Conservation (phyloP, 1,139 yeast genomes). For the Taiozyma sp. region DNA sequence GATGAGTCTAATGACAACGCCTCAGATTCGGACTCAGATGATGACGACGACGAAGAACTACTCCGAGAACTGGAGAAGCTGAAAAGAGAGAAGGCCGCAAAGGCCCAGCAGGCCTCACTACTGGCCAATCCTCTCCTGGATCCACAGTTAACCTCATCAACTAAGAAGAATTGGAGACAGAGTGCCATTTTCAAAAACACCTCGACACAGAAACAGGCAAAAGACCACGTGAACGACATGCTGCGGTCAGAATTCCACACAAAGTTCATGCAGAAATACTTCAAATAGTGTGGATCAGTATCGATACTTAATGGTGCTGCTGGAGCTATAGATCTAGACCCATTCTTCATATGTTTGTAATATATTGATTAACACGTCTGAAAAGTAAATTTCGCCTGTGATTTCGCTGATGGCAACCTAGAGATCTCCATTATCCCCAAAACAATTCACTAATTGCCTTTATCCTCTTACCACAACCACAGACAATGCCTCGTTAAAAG, state of each 20-base stretch:
- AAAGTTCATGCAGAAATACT: slow-evolving; percentile 61
- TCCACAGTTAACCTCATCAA: slow-evolving; percentile 10
- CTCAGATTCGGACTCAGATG: slow-evolving; percentile 18
- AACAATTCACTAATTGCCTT: not conserved
- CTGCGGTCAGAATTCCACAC: slow-evolving; percentile 65
- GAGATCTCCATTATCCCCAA: not conserved
- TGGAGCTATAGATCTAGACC: not conserved
- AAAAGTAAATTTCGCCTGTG: not conserved
- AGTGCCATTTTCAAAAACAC: slow-evolving; percentile 32
- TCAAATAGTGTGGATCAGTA: slow-evolving; percentile 27
- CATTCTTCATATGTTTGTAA: too few relatives aligned
- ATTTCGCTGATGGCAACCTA: not conserved
- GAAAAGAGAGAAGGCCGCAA: slow-evolving; percentile 36
- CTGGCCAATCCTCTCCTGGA: slow-evolving; percentile 7
- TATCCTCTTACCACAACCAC: too few relatives aligned
- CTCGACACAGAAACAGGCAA: slow-evolving; percentile 25
- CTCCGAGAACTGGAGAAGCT: slow-evolving; percentile 51
- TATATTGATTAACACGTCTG: not conserved
- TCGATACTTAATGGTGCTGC: not conserved
- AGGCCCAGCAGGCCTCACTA: slow-evolving; percentile 29
- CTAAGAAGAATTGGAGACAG: slow-evolving; percentile 50
- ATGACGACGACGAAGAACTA: slow-evolving; percentile 27
- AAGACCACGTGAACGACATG: slow-evolving; percentile 57
- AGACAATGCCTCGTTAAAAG: too few relatives aligned
- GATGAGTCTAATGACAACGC: slow-evolving; percentile 13